Conservation (phyloP, 257 asterid genomes). For the Scutellaria barbata region DNA sequence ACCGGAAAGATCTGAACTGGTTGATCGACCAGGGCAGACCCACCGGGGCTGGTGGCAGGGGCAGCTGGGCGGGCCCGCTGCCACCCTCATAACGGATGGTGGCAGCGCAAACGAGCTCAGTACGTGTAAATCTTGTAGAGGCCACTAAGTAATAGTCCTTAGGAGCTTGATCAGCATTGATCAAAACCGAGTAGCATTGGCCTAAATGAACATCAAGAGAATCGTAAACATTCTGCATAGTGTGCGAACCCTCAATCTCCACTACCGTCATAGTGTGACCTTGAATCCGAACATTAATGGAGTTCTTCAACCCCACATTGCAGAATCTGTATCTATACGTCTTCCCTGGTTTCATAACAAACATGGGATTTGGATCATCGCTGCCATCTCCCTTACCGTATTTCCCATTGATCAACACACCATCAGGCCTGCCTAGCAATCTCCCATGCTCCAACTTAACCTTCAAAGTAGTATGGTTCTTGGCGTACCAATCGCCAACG, state of each 20-base stretch:
- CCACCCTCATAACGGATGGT: slow-evolving; percentile 47
- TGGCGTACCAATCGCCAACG: slow-evolving; percentile 72
- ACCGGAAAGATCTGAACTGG: slow-evolving; percentile 59
- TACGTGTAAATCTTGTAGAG: slow-evolving; percentile 55
- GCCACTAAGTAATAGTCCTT: slow-evolving; percentile 63
- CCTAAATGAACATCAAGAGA: slow-evolving; percentile 68
- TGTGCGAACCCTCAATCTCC: slow-evolving; percentile 69
- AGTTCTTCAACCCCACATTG: slow-evolving; percentile 61
- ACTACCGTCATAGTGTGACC: slow-evolving; percentile 61
- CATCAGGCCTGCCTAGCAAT: slow-evolving; percentile 49
- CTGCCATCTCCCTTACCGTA: slow-evolving; percentile 38
- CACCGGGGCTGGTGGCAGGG: slow-evolving; percentile 47
- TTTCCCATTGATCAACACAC: slow-evolving; percentile 61
- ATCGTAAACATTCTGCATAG: slow-evolving; percentile 54
- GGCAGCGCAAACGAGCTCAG: slow-evolving; percentile 43
- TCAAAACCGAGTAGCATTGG: slow-evolving; percentile 61
- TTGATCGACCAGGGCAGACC: slow-evolving; percentile 64
- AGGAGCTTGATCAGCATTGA: slow-evolving; percentile 54
- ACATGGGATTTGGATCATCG: slow-evolving; percentile 45
- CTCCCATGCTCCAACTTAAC: slow-evolving; percentile 47
- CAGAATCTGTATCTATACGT: slow-evolving; percentile 62
- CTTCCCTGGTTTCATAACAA: slow-evolving; percentile 49
- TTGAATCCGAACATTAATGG: slow-evolving; percentile 60
- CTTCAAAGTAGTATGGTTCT: slow-evolving; percentile 47
- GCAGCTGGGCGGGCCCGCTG: slow-evolving; percentile 50